These are phyloP conservation scores for Verticillium alfalfae DNA, from an alignment of 2,329 filamentous ascomycete species.

Conservation along the genomic window DNA sequence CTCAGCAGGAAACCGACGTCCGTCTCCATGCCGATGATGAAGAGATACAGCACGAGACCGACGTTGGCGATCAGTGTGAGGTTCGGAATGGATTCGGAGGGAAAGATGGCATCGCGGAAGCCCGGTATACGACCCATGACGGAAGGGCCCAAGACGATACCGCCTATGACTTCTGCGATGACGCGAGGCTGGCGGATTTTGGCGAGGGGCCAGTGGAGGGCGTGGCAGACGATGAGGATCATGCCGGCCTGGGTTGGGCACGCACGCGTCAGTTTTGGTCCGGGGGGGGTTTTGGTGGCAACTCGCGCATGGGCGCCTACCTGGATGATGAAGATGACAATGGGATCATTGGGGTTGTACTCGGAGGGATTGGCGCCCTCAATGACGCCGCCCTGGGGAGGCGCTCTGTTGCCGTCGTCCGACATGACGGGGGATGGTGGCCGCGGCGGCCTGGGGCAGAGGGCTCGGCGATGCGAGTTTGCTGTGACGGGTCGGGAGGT, in stretches of 20 bases:
- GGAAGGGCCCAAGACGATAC: conserved; percentile 78
- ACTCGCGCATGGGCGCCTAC: not conserved
- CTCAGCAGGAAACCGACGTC: conserved; percentile 70
- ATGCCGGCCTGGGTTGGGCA: conserved; percentile 25
- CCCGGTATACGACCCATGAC: conserved; percentile 82
- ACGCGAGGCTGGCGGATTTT: conserved; percentile 75
- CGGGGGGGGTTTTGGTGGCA: too few species aligned
- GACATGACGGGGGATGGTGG: not conserved
- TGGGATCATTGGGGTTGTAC: conserved; percentile 66
- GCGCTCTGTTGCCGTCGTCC: conserved; percentile 3
- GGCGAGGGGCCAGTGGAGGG: conserved; percentile 68
- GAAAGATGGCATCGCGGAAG: conserved; percentile 74
- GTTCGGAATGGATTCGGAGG: conserved; percentile 65
- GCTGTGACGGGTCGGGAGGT: not conserved
- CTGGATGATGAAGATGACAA: conserved; percentile 72
- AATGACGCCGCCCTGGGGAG: conserved; percentile 56
- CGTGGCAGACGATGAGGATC: conserved; percentile 39
- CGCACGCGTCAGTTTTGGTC: not conserved
- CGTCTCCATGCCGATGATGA: conserved; percentile 82
- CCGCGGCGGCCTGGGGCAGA: not conserved
- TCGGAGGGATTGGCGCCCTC: conserved; percentile 64
- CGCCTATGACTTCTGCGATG: conserved; percentile 77
- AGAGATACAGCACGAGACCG: conserved; percentile 78
- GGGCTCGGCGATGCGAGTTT: not conserved
- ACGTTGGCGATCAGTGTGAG: conserved; percentile 76